Evolutionary conservation across 805 yeast species (phyloP).

Genomic region (Jamesozyma jinghongensis): DNA sequence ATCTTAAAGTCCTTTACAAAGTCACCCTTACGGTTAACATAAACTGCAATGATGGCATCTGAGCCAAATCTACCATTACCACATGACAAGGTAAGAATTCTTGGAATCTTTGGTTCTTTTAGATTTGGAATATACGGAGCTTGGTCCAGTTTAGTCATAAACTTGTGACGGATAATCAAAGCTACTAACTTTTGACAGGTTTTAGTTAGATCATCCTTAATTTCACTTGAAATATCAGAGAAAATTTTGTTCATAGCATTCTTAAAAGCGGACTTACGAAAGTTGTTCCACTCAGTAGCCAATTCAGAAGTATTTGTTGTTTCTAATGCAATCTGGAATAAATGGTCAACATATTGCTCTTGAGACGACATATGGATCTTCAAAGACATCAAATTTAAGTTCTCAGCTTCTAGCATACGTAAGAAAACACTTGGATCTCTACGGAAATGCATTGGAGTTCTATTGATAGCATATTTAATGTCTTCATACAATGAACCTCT

Average conservation of each 20-base stretch:
- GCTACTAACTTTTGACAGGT: conserved; percentile 66
- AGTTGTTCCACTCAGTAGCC: conserved; percentile 71
- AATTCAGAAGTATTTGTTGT: conserved; percentile 74
- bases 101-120: conserved; percentile 76
- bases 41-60: conserved; percentile 80
- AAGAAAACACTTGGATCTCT: conserved; percentile 72
- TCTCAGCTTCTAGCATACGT: conserved; percentile 88
- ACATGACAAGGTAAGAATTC: conserved; percentile 69
- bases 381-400: conserved; percentile 59
- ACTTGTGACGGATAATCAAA: conserved; percentile 57
- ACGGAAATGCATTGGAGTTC: conserved; percentile 66
- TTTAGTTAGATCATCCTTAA: conserved; percentile 73
- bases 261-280: conserved; percentile 58
- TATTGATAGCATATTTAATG: conserved; percentile 81
- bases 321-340: conserved; percentile 44
- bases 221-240: conserved; percentile 58
- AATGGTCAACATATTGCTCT: conserved; percentile 36
- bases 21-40: conserved; percentile 72
- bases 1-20: conserved; percentile 70
- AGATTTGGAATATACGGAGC: conserved; percentile 86
- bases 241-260: conserved; percentile 60
- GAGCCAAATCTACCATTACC: conserved; percentile 76
- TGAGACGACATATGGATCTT: conserved; percentile 42
- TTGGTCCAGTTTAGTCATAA: conserved; percentile 71
- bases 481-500: conserved; percentile 75